A percentile compares a stretch with the other conserved stretches of the same genome.
These are phyloP conservation scores for Aschersonia sp. DNA, from an alignment of 2,329 filamentous ascomycete species.

Conservation along the genomic window DNA sequence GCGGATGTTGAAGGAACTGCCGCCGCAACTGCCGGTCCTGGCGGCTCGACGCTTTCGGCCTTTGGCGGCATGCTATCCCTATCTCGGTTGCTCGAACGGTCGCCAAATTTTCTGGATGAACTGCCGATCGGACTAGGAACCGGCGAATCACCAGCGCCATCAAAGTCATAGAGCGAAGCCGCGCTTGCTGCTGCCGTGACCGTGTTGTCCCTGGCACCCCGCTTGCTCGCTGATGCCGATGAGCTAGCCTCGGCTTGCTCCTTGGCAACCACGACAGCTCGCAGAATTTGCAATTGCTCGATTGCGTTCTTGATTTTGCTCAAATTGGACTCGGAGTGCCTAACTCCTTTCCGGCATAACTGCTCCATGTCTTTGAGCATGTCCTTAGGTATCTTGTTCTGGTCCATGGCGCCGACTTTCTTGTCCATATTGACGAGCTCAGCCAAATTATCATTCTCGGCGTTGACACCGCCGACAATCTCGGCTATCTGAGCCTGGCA, in stretches of 20 bases:
- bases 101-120: constrained; percentile 20
- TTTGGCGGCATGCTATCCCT: constrained; percentile 40
- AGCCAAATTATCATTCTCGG: constrained; percentile 24
- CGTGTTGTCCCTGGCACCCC: constrained; percentile 9
- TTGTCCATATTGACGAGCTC: constrained; percentile 26
- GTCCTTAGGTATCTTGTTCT: constrained; percentile 20
- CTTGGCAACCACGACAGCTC: constrained; percentile 27
- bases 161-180: constrained; percentile 28
- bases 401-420: constrained; percentile 22
- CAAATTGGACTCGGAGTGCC: constrained; percentile 23
- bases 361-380: constrained; percentile 28
- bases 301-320: constrained; percentile 19
- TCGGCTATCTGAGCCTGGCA: constrained; percentile 24
- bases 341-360: constrained; percentile 26
- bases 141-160: constrained; percentile 28
- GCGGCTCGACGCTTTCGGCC: constrained; percentile 41
- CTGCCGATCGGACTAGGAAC: constrained; percentile 26
- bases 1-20: neutral
- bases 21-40: constrained; percentile 13
- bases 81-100: constrained; percentile 22
- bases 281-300: constrained; percentile 27
- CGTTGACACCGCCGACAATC: constrained; percentile 24
- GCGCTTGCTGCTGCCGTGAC: constrained; percentile 9
- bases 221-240: constrained; percentile 9
- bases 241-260: constrained; percentile 21